Base-by-base conservation (phyloP, 768 basidiomycete genomes). In the Xerocomellus amylosporus region DNA sequence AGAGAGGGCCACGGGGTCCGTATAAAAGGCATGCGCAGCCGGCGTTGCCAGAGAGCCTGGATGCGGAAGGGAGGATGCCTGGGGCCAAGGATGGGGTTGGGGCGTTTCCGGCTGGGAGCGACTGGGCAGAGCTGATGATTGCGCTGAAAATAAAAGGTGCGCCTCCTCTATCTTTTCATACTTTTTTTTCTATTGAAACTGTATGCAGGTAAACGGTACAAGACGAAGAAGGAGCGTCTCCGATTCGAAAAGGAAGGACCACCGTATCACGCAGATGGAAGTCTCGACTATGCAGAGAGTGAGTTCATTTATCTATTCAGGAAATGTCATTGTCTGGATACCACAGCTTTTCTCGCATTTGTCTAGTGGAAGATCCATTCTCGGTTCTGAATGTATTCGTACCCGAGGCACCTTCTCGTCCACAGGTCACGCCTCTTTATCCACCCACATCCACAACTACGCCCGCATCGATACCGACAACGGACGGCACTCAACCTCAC, bases 241-340 rank as follows among this genome's bases (percentile, higher is more conserved):
- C 77, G 86, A n/a, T 78, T 90, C 42, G 90, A 91, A 63, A 86
- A 81, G 55, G 83, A 85, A 55, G 89, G 89, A 0, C 87, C 86
- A 17, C 90, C 89, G 1, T 77, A 78, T 22, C 74, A 75, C 7
- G 65, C 80, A n/a, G 89, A 92, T 64, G 89, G 89, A n/a, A 90
- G 89, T 67, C 72, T 91, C 31, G 84, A 89, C 69, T 90, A 89
- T 60, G 60, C 77, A 24, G 82, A 88, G 68, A 82, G 88, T 89
- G 63, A 39, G 83, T 73, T 2, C 28, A 15, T 44, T 30, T 24
- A 2, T 47, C 44, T 9, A 43, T 41, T 20, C n/a, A 33, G 17
- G 41, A n/a, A 24, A 19, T 34, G 36, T 6, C 28, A 13, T 37
- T 38, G 36, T 36, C n/a, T 22, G 22, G 31, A 49, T 43, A 39